phyloP scores from a whole-genome alignment of 352 stramenopile genomes.

The Globisporangium paddicum region DNA sequence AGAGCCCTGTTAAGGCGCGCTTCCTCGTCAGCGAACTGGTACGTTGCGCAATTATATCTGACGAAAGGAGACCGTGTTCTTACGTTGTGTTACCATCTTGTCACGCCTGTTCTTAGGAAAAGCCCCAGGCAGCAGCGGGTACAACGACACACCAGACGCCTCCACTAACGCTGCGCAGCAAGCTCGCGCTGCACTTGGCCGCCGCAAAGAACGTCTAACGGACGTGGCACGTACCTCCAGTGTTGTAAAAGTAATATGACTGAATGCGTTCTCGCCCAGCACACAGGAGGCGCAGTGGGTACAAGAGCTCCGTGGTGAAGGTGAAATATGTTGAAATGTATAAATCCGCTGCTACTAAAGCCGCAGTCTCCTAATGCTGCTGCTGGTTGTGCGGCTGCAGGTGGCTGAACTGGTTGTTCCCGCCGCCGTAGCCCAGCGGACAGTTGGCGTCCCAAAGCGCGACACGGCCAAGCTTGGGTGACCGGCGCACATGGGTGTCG shows the following conservation, averaged over 20 bases:
- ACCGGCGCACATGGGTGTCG: conserved; percentile 7
- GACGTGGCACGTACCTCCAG: not conserved
- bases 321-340: not conserved
- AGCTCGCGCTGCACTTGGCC: conserved; percentile 35
- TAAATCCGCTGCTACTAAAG: not conserved
- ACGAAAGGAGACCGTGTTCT: not conserved
- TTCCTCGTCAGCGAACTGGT: conserved; percentile 41
- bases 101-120: not conserved
- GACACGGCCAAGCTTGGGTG: conserved; percentile 34
- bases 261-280: not conserved
- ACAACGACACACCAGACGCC: conserved; percentile 5
- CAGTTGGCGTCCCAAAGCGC: conserved; percentile 28
- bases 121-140: conserved; percentile 13
- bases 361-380: not conserved
- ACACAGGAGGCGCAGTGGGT: not conserved
- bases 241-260: not conserved
- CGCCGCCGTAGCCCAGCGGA: not conserved
- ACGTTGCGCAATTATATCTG: not conserved
- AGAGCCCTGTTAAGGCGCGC: conserved; percentile 51
- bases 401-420: conserved; percentile 23
- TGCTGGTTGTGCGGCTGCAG: conserved; percentile 26
- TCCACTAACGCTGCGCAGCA: conserved; percentile 34
- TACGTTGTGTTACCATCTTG: not conserved
- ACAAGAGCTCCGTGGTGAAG: too few species aligned
- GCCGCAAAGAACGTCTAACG: conserved; percentile 34